Evolutionary conservation across 441 rosid species (phyloP).

Genomic region (Aleurites moluccanus): DNA sequence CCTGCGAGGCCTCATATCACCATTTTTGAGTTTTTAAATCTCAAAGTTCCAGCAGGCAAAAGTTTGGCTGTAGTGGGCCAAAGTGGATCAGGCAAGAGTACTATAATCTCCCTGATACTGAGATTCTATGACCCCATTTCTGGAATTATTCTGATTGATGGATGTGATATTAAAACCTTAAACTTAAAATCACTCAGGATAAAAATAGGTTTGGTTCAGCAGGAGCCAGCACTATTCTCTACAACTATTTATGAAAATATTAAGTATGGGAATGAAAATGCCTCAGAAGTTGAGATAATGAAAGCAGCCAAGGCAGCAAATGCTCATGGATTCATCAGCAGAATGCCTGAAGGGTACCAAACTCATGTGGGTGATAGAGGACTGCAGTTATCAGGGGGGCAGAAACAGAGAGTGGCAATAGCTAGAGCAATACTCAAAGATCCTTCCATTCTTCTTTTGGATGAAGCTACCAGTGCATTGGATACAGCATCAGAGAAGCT

Average conservation of each 20-base stretch:
- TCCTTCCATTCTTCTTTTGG: slow-evolving; percentile 72
- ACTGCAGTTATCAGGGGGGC: slow-evolving; percentile 73
- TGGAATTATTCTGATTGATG: slow-evolving; percentile 63
- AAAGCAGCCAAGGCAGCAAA: slow-evolving; percentile 72
- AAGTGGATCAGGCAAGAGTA: slow-evolving; percentile 89
- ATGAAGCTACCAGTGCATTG: slow-evolving; percentile 81
- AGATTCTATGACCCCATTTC: slow-evolving; percentile 67
- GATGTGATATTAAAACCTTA: slow-evolving; percentile 47
- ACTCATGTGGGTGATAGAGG: slow-evolving; percentile 76
- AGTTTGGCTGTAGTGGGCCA: slow-evolving; percentile 75
- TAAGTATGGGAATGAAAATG: slow-evolving; percentile 61
- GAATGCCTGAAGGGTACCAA: slow-evolving; percentile 68
- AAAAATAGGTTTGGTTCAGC: slow-evolving; percentile 69
- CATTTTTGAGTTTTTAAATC: slow-evolving; percentile 50
- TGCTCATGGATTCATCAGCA: slow-evolving; percentile 72
- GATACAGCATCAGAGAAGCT: slow-evolving; percentile 64
- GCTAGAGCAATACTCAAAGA: slow-evolving; percentile 72
- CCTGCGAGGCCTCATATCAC: slow-evolving; percentile 64
- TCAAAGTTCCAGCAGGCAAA: slow-evolving; percentile 52
- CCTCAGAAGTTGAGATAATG: slow-evolving; percentile 68
- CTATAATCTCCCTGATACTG: slow-evolving; percentile 61
- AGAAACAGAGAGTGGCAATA: slow-evolving; percentile 70
- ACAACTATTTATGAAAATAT: slow-evolving; percentile 71
- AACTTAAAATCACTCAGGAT: slow-evolving; percentile 66
- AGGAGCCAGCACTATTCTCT: slow-evolving; percentile 81